Conservation (phyloP, 306 rosid species). For the Cicer chorassanicum region DNA sequence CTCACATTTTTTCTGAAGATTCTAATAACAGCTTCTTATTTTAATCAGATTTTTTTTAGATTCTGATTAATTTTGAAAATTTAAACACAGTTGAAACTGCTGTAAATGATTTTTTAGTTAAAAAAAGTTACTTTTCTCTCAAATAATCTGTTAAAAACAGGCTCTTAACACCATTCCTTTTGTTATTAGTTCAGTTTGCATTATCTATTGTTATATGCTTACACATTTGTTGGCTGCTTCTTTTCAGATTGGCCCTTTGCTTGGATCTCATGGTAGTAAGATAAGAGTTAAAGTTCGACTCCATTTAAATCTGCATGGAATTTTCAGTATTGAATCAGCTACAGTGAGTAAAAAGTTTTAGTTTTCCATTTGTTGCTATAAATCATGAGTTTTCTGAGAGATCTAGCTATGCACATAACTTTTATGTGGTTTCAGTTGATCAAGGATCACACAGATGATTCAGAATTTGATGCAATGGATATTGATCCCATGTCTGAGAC, state of each 20-base stretch:
- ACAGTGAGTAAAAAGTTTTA: slow-evolving; percentile 61
- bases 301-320: slow-evolving; percentile 79
- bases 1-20: too few relatives aligned
- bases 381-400: slow-evolving; percentile 39
- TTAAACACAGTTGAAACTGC: too few relatives aligned
- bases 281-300: slow-evolving; percentile 79
- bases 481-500: slow-evolving; percentile 56
- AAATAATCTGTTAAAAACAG: too few relatives aligned
- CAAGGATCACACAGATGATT: slow-evolving; percentile 63
- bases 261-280: slow-evolving; percentile 59
- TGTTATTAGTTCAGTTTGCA: slow-evolving; percentile 16
- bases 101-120: too few relatives aligned
- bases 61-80: too few relatives aligned
- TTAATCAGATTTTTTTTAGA: too few relatives aligned
- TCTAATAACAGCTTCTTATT: too few relatives aligned
- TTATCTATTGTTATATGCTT: slow-evolving; percentile 33
- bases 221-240: slow-evolving; percentile 34
- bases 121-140: too few relatives aligned
- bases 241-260: slow-evolving; percentile 86
- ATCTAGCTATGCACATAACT: slow-evolving; percentile 35
- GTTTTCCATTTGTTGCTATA: slow-evolving; percentile 41
- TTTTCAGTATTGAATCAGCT: slow-evolving; percentile 80
- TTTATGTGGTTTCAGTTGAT: slow-evolving; percentile 64
- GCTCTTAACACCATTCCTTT: not conserved
- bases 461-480: slow-evolving; percentile 67